Conservation (phyloP, 345 rosid species). For the Stellera chamaejasme region DNA sequence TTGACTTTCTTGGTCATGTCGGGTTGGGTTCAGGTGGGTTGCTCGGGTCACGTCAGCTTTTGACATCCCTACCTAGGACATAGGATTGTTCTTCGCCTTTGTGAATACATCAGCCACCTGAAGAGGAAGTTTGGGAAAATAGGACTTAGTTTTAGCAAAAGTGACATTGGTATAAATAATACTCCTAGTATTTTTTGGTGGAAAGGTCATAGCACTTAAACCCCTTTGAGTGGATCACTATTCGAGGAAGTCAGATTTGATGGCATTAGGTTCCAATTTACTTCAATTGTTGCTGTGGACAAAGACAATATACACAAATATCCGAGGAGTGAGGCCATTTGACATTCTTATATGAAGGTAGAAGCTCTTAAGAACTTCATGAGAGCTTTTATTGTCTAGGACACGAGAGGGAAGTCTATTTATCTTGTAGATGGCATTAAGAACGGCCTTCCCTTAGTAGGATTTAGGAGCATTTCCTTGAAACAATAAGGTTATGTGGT, state of each 20-base stretch:
- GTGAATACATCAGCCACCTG: too few relatives aligned
- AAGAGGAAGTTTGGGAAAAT: background rate
- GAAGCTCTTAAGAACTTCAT: background rate
- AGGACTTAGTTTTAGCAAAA: background rate
- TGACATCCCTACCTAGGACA: too few relatives aligned
- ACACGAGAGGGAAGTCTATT: background rate
- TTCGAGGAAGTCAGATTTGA: background rate
- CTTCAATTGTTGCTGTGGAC: background rate
- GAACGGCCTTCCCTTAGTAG: background rate
- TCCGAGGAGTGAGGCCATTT: background rate
- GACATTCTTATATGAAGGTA: background rate
- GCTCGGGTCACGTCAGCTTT: too few relatives aligned
- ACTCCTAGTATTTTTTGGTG: background rate
- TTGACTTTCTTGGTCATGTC: too few relatives aligned
- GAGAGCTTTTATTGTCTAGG: background rate
- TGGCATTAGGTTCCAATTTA: background rate
- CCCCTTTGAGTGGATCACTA: background rate
- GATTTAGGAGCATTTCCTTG: background rate
- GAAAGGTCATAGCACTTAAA: background rate
- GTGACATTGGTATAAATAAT: background rate
- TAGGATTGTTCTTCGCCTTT: too few relatives aligned
- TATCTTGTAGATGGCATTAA: background rate
- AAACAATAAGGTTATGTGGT: background rate
- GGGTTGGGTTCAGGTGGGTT: too few relatives aligned
- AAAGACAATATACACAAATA: background rate